Base-by-base conservation (phyloP, 73 alveolate genomes). In the Paraurostyla sp. region DNA sequence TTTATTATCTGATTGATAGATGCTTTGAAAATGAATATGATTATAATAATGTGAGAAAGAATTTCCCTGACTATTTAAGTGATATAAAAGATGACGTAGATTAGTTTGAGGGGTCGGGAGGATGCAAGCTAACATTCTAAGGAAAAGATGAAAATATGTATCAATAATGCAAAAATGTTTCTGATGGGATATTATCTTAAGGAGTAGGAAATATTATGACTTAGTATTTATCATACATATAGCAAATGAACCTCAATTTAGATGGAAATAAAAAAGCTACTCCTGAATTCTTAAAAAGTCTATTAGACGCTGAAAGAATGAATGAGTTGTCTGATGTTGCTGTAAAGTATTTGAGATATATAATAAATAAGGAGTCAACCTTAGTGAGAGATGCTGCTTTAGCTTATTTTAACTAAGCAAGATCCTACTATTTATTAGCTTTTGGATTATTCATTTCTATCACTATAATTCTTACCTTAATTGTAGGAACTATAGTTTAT, bases 1-100 rank as follows among this genome's bases (percentile, higher is more conserved):
- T 65, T 9, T 65, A 32, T 65, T 16, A 32, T 38, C 41, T 38
- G 35, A 38, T 65, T 1, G 82, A 65, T 38, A 65, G 58, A 65
- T 65, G 82, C 58, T 65, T 65, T 13, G 56, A 65, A 65, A 65
- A 65, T 65, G 82, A 65, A 40, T 38, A 65, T 40, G 82, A 54
- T 20, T 20, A 20, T 13, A n/a, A n/a, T 13, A 6, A 54, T 20
- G 40, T 54, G 4, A 54, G 69, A n/a, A 54, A 18, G 23, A 9
- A 4, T 54, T n/a, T 54, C 33, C 69, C 69, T 6, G 18, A 13
- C 6, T 54, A 20, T 18, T 9, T 54, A 4, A 35, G 13, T 13
- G 69, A 54, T 54, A 35, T 35, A 13, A 54, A 18, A 54, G 69
- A 54, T 18, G 23, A 54, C 15, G 15, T 54, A 20, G 27, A 54